Evolutionary conservation across 345 rosid species (phyloP), one percentile per base, ranked within the genome.

Genomic region (Gossypium arboreum): DNA sequence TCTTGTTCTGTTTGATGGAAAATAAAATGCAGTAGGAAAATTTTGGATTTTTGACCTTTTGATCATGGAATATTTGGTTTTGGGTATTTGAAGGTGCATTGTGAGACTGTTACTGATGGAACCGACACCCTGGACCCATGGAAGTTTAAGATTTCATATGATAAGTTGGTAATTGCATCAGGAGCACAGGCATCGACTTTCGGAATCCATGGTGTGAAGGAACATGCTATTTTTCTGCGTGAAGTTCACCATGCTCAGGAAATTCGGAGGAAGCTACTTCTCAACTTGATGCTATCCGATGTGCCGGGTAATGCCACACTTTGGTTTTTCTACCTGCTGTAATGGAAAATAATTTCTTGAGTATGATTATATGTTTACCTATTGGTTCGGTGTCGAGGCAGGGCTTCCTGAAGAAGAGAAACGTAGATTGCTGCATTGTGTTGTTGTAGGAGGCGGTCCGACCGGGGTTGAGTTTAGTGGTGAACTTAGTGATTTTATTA

Each of bases 401-500:
- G 97, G 97, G 20, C 71, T 90, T 78, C 78, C 92, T 6, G 92
- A 88, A 73, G 88, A 86, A 69, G 98, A 94, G 86, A 94, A 90
- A 83, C 72, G 83, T 69, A 90, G 98, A 81, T 80, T 93, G 76
- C 82, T 93, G 51, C 98, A 91, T 73, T 93, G 97, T 76, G 96
- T 95, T 75, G 98, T 95, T 57, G 99, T 95, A 4, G 99, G 99
- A 80, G 99, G 97, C 75, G 98, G 98, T 71, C 98, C 99, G 2
- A 95, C 99, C 0, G 98, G 99, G 41, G 98, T 95, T 39, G 99
- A 93, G 87, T 95, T 95, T 81, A 95, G 98, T 29, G 99, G 99
- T 58, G 98, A 95, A 76, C 87, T 93, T 45, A 91, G 99, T 82
- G 99, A 95, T 78, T 95, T 95, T 75, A 93, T 95, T 60, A 86